These are phyloP conservation scores for Scheffersomyces illinoinensis DNA, from an alignment of 1,139 yeast genomes.

Conservation along the genomic window DNA sequence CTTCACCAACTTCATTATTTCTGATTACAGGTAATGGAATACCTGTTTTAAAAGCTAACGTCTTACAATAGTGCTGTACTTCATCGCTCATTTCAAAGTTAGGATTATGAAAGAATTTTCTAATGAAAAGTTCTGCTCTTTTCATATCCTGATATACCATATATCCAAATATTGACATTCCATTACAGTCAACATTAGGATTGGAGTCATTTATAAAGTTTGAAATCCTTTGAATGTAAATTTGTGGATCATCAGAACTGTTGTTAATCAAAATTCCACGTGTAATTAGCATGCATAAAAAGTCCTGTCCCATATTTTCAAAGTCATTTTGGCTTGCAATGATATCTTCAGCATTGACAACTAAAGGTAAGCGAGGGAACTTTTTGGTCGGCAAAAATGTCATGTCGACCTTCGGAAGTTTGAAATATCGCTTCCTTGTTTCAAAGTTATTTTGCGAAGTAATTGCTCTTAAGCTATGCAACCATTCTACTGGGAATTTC, in stretches of 20 bases:
- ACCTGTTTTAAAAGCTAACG: background rate
- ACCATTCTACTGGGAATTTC: constrained; percentile 9
- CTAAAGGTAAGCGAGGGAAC: background rate
- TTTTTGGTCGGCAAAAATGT: background rate
- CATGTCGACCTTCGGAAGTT: background rate
- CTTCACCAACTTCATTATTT: background rate
- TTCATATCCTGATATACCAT: constrained; percentile 1
- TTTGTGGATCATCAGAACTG: background rate
- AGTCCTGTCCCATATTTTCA: background rate
- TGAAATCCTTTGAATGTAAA: background rate
- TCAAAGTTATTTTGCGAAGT: background rate
- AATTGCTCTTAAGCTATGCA: background rate
- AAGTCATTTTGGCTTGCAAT: background rate
- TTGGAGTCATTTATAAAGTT: background rate
- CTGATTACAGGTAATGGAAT: constrained; percentile 5
- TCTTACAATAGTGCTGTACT: constrained; percentile 1
- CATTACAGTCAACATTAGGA: background rate
- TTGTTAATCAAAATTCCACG: background rate
- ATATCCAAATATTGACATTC: constrained; percentile 2
- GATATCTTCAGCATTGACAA: background rate
- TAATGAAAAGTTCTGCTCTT: constrained; percentile 4
- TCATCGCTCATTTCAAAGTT: background rate
- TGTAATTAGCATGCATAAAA: background rate
- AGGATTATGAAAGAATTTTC: constrained; percentile 2
- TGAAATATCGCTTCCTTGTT: background rate